phyloP scores from a whole-genome alignment of 2,329 filamentous ascomycete genomes.

The Hysterium pulicare region DNA sequence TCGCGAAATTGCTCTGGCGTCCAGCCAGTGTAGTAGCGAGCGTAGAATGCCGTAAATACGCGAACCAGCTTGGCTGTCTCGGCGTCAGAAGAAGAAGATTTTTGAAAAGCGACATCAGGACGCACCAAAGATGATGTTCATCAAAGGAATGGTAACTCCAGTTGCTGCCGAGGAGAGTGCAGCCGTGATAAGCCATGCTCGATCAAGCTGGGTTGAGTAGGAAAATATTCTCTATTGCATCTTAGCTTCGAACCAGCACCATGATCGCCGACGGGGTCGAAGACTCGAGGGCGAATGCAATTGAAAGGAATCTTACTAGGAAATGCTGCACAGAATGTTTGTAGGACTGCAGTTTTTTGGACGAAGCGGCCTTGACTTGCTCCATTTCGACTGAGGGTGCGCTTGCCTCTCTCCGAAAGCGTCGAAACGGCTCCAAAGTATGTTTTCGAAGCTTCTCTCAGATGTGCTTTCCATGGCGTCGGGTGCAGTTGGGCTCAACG shows the following conservation, averaged over 20 bases:
- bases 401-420: too few species aligned
- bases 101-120: constrained; percentile 22
- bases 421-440: too few species aligned
- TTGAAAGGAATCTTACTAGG: constrained; percentile 6
- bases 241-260: constrained; percentile 1
- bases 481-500: too few species aligned
- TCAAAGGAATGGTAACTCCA: constrained; percentile 44
- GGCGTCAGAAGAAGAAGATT: constrained; percentile 1
- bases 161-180: constrained; percentile 17
- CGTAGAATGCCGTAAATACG: constrained; percentile 44
- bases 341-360: constrained; percentile 4
- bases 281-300: too few species aligned
- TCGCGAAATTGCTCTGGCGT: constrained; percentile 45
- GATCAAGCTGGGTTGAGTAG: constrained; percentile 14
- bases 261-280: neutral
- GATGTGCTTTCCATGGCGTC: too few species aligned
- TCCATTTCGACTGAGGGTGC: too few species aligned
- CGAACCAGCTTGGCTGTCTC: constrained; percentile 36
- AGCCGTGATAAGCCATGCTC: constrained; percentile 13
- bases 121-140: constrained; percentile 56
- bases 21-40: constrained; percentile 44
- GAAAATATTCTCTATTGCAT: constrained; percentile 19
- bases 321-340: constrained; percentile 7
- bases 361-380: neutral
- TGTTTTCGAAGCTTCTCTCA: too few species aligned